phyloP scores from a whole-genome alignment of 2,329 filamentous ascomycete species.

The Phialophora verrucosa region DNA sequence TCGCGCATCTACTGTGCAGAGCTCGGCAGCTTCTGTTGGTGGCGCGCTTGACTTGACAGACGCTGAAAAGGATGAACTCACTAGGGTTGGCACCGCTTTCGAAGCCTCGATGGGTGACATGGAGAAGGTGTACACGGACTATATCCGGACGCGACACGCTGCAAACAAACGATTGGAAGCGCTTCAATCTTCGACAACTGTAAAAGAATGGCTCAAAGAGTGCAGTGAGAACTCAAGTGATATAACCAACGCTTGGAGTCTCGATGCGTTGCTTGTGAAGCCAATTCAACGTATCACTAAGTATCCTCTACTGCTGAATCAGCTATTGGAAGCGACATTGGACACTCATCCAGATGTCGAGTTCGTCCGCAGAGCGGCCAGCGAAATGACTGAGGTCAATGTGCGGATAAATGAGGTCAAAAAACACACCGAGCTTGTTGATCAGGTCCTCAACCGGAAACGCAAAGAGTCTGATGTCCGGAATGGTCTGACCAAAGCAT shows the following conservation, averaged over 20 bases:
- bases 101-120: conserved; percentile 61
- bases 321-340: conserved; percentile 79
- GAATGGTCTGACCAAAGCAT: conserved; percentile 82
- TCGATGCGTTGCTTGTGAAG: conserved; percentile 96
- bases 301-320: conserved; percentile 83
- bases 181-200: conserved; percentile 64
- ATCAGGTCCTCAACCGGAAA: conserved; percentile 81
- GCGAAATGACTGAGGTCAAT: conserved; percentile 68
- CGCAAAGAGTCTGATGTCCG: conserved; percentile 88
- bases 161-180: conserved; percentile 66
- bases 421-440: conserved; percentile 90
- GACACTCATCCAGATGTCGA: conserved; percentile 81
- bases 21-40: conserved; percentile 50
- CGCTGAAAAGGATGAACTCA: conserved; percentile 63
- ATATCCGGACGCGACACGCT: conserved; percentile 68
- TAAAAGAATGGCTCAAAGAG: conserved; percentile 83
- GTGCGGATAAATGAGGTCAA: conserved; percentile 89
- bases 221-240: conserved; percentile 92
- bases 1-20: conserved; percentile 54
- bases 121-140: conserved; percentile 69
- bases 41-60: conserved; percentile 48
- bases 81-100: conserved; percentile 65
- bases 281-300: conserved; percentile 94
- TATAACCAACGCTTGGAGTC: conserved; percentile 89
- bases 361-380: conserved; percentile 72